These are phyloP conservation scores for Tolypocladium pustulatum DNA, from an alignment of 2,329 filamentous ascomycete genomes.

Conservation along the genomic window DNA sequence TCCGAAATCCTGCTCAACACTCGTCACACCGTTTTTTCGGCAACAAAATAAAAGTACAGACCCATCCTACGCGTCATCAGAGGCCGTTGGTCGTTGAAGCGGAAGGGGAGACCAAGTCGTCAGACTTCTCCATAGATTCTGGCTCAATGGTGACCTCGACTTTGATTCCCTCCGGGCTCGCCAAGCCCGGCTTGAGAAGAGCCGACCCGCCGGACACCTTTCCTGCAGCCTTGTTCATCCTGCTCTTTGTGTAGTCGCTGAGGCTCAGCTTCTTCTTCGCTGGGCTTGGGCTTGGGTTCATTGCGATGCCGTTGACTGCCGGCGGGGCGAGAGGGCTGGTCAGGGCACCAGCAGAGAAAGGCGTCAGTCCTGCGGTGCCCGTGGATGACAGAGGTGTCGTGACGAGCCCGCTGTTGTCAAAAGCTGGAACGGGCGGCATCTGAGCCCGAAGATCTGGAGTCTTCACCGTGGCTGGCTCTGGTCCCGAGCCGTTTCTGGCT, in stretches of 20 bases:
- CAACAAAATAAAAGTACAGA: slow-evolving; percentile 9
- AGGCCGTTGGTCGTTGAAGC: slow-evolving; percentile 15
- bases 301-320: slow-evolving; percentile 30
- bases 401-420: slow-evolving; percentile 28
- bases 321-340: slow-evolving; percentile 32
- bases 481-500: not conserved
- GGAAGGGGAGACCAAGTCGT: slow-evolving; percentile 12
- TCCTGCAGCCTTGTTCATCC: slow-evolving; percentile 43
- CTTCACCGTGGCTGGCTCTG: slow-evolving; percentile 20
- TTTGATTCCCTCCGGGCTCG: slow-evolving; percentile 25
- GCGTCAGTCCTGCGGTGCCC: slow-evolving; percentile 36
- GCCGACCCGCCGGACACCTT: slow-evolving; percentile 16
- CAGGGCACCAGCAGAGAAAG: slow-evolving; percentile 29
- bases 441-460: slow-evolving; percentile 42
- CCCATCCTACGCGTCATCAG: slow-evolving; percentile 12
- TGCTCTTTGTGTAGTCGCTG: slow-evolving; percentile 53
- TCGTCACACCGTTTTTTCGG: not conserved
- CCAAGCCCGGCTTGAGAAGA: slow-evolving; percentile 21
- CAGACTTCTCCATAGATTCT: slow-evolving; percentile 15
- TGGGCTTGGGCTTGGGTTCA: slow-evolving; percentile 44
- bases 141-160: slow-evolving; percentile 22
- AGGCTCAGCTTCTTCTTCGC: slow-evolving; percentile 58
- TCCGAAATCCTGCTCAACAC: not conserved
- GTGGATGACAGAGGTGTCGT: slow-evolving; percentile 38
- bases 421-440: slow-evolving; percentile 43